A percentile compares a stretch with the other conserved stretches of the same genome.
Conservation (phyloP, 176 grass and related monocot species). For the Eremochloa ophiuroides region DNA sequence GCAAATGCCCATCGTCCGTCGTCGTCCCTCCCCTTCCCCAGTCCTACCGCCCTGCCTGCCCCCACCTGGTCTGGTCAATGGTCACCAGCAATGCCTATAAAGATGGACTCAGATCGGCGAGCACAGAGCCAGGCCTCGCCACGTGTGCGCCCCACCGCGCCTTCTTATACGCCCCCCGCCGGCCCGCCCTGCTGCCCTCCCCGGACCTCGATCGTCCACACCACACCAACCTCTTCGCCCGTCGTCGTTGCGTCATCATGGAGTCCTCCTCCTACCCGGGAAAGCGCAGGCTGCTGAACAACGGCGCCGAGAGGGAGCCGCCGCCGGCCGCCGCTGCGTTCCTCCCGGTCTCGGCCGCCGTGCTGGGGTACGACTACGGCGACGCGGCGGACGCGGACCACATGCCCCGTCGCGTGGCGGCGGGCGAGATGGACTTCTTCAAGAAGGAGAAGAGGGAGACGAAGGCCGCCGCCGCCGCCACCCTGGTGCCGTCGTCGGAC, state of each 20-base stretch:
- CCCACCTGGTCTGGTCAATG: no score
- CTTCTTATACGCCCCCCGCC: conserved; percentile 39
- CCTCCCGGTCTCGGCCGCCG: neutral
- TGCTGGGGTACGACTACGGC: conserved; percentile 14
- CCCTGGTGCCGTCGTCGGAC: no score
- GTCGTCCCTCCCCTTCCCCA: no score
- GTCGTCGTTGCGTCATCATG: neutral
- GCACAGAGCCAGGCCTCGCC: no score
- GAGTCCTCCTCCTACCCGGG: neutral
- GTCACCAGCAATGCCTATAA: no score
- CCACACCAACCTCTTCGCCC: neutral
- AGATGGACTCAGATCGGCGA: no score
- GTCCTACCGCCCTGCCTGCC: no score
- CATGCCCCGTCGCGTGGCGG: neutral
- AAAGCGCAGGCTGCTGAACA: conserved; percentile 36
- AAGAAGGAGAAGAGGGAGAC: conserved; percentile 40
- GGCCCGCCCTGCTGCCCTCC: no score
- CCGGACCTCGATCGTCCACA: no score
- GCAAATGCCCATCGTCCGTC: no score
- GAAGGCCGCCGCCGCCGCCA: neutral
- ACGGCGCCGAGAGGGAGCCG: neutral
- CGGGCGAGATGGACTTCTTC: conserved; percentile 85
- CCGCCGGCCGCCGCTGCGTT: no score
- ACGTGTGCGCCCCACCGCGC: no score
- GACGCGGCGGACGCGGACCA: neutral